Conservation (phyloP, 2,329 filamentous ascomycete species). For the Colletotrichum spinosum region DNA sequence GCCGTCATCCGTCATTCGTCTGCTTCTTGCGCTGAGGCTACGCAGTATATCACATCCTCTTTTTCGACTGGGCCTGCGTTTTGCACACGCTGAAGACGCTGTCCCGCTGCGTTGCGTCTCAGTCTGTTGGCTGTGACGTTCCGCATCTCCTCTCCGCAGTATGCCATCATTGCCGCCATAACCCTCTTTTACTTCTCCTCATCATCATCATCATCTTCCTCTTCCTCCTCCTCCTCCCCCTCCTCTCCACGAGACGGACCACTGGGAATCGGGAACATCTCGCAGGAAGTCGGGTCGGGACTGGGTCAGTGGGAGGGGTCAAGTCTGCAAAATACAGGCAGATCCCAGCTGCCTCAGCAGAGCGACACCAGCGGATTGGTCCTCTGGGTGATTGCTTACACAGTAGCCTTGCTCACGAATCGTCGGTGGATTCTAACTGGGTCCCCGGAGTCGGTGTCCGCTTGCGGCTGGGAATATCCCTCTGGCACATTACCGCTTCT, state of each 20-base stretch:
- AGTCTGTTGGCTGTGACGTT: no score
- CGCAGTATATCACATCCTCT: no score
- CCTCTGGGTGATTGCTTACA: slow-evolving; percentile 31
- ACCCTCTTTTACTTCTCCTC: no score
- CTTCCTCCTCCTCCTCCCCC: neutral
- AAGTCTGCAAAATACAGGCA: slow-evolving; percentile 4
- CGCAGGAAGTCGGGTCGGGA: neutral
- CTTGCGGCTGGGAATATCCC: slow-evolving; percentile 30
- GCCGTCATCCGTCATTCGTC: no score
- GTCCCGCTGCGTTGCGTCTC: neutral
- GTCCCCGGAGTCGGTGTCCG: slow-evolving; percentile 6
- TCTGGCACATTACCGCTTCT: slow-evolving; percentile 26
- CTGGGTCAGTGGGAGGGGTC: slow-evolving; percentile 1
- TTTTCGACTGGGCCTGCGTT: neutral
- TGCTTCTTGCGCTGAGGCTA: no score
- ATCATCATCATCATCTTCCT: no score
- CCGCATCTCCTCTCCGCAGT: no score
- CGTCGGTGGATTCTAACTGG: slow-evolving; percentile 18
- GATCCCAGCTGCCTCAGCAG: slow-evolving; percentile 19
- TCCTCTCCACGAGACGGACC: neutral
- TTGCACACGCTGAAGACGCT: slow-evolving; percentile 1
- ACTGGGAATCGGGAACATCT: slow-evolving; percentile 8
- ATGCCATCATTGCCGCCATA: no score
- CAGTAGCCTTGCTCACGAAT: slow-evolving; percentile 8
- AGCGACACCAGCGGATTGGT: slow-evolving; percentile 21